A percentile compares a stretch with the other conserved stretches of the same genome.
phyloP scores from a whole-genome alignment of 768 basidiomycete genomes.

The Boletus reticulatus region DNA sequence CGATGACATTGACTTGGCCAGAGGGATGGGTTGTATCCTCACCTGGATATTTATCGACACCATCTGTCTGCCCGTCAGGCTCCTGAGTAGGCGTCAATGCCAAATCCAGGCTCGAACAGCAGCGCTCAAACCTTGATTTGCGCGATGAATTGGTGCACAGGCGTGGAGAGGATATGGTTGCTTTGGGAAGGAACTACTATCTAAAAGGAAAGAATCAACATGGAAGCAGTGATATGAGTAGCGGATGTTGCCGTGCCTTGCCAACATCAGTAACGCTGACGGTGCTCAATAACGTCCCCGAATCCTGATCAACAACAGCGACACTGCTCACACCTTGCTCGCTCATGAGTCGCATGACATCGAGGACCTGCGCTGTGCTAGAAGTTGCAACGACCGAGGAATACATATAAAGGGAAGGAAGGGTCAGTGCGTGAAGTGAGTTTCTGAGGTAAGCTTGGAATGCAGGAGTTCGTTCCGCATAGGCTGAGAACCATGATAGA shows the following conservation, averaged over 20 bases:
- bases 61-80: slow-evolving; percentile 75
- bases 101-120: neutral
- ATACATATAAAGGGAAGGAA: slow-evolving; percentile 66
- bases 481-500: slow-evolving; percentile 65
- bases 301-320: slow-evolving; percentile 69
- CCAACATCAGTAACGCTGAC: slow-evolving; percentile 84
- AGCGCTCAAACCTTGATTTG: slow-evolving; percentile 58
- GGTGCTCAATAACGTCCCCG: slow-evolving; percentile 62
- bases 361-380: slow-evolving; percentile 61
- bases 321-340: slow-evolving; percentile 83
- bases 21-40: slow-evolving; percentile 2
- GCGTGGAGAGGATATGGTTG: slow-evolving; percentile 69
- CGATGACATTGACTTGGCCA: neutral
- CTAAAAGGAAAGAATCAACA: slow-evolving; percentile 32
- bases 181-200: slow-evolving; percentile 79
- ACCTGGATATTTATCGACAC: slow-evolving; percentile 79
- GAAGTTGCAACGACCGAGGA: slow-evolving; percentile 60
- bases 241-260: slow-evolving; percentile 43
- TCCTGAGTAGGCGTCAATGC: slow-evolving; percentile 38
- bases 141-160: slow-evolving; percentile 67
- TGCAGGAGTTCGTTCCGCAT: slow-evolving; percentile 42
- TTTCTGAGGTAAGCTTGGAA: slow-evolving; percentile 44
- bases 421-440: slow-evolving; percentile 51
- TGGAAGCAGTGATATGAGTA: neutral
- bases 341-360: slow-evolving; percentile 85